These are phyloP conservation scores for Auricularia heimuer DNA, from an alignment of 768 basidiomycete species.

Conservation along the genomic window DNA sequence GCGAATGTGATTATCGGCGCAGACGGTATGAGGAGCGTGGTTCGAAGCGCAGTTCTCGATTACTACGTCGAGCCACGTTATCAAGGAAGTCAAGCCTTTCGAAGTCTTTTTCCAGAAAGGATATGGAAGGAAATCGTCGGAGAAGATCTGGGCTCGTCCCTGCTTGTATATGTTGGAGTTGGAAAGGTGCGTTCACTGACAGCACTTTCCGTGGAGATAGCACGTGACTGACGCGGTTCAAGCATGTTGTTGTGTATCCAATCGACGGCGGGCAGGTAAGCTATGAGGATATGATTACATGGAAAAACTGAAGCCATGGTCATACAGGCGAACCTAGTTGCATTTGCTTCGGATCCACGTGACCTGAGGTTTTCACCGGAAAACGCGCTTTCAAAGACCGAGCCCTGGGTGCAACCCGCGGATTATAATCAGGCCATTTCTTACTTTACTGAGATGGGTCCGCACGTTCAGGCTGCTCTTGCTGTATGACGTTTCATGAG, in stretches of 20 bases:
- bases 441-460: background rate
- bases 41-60: background rate
- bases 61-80: background rate
- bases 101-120: background rate
- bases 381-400: background rate
- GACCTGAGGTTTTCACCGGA: background rate
- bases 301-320: background rate
- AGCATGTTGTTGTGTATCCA: background rate
- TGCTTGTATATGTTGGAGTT: background rate
- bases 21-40: slow-evolving; percentile 1
- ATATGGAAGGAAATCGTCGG: background rate
- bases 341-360: background rate
- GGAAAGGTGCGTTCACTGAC: background rate
- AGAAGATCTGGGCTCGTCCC: background rate
- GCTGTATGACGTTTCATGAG: background rate
- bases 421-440: background rate
- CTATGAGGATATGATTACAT: background rate
- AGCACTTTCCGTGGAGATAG: too few species aligned
- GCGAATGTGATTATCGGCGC: background rate
- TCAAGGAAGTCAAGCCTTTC: background rate
- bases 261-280: background rate
- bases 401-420: background rate
- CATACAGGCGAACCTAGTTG: background rate
- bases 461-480: background rate
- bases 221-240: background rate